Evolutionary conservation across 2,329 filamentous ascomycete genomes (phyloP).

Genomic region (Amauroascus niger): DNA sequence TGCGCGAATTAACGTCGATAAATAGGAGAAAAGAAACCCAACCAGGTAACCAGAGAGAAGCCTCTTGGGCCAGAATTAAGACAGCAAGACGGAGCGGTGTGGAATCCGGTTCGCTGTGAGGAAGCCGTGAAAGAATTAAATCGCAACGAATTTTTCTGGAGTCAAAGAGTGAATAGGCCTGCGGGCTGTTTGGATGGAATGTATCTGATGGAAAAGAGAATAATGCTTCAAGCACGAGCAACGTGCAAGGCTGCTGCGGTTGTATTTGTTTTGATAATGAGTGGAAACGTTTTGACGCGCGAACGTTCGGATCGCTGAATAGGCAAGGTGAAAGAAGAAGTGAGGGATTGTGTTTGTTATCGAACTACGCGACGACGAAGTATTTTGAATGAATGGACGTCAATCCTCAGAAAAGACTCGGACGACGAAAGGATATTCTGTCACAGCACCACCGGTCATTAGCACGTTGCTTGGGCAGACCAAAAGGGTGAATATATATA

Average conservation of each 20-base stretch:
- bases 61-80: conserved; percentile 2
- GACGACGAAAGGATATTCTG: conserved; percentile 4
- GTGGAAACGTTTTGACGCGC: conserved; percentile 9
- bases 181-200: background rate
- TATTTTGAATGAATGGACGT: conserved; percentile 17
- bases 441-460: background rate
- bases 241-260: background rate
- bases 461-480: conserved; percentile 3
- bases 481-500: background rate
- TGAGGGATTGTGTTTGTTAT: conserved; percentile 7
- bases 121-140: background rate
- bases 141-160: background rate
- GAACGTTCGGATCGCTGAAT: conserved; percentile 6
- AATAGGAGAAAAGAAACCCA: background rate
- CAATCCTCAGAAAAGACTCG: conserved; percentile 13
- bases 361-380: conserved; percentile 11
- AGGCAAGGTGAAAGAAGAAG: background rate
- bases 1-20: background rate
- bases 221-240: conserved; percentile 8
- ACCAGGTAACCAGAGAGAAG: background rate
- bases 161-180: conserved; percentile 4
- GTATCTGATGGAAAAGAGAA: background rate
- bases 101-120: background rate
- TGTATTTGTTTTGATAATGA: conserved; percentile 7
- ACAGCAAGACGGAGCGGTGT: background rate